Conservation (phyloP, 2,329 filamentous ascomycete species). For the Zymoseptoria ardabiliae region DNA sequence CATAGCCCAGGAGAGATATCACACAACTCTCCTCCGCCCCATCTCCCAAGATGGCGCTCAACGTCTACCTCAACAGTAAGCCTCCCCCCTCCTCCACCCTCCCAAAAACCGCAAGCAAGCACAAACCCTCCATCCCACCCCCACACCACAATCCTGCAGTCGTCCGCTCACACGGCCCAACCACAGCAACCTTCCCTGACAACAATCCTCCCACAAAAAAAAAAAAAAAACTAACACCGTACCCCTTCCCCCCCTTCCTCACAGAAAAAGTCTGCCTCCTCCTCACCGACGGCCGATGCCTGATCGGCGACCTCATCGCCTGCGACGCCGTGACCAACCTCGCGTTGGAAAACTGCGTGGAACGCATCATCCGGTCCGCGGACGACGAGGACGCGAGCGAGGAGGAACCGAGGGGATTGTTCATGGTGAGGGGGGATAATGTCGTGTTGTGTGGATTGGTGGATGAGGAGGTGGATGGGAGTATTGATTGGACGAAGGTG, state of each 20-base stretch:
- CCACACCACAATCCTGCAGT: constrained; percentile 10
- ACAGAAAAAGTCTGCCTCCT: constrained; percentile 86
- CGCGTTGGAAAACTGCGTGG: constrained; percentile 73
- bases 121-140: background rate
- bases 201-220: background rate
- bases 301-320: constrained; percentile 67
- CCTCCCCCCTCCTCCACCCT: background rate
- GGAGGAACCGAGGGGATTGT: constrained; percentile 77
- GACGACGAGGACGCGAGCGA: constrained; percentile 77
- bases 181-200: background rate
- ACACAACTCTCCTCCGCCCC: background rate
- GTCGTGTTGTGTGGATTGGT: constrained; percentile 85
- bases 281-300: constrained; percentile 82
- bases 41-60: constrained; percentile 14
- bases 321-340: constrained; percentile 91
- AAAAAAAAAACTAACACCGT: background rate
- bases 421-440: constrained; percentile 89
- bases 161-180: background rate
- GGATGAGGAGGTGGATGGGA: constrained; percentile 79
- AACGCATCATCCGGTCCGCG: constrained; percentile 79
- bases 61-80: constrained; percentile 21
- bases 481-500: constrained; percentile 90
- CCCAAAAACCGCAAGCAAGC: background rate
- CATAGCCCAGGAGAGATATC: background rate
- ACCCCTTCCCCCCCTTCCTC: background rate